Base-by-base conservation (phyloP, 345 rosid genomes). In the Populus deltoides region DNA sequence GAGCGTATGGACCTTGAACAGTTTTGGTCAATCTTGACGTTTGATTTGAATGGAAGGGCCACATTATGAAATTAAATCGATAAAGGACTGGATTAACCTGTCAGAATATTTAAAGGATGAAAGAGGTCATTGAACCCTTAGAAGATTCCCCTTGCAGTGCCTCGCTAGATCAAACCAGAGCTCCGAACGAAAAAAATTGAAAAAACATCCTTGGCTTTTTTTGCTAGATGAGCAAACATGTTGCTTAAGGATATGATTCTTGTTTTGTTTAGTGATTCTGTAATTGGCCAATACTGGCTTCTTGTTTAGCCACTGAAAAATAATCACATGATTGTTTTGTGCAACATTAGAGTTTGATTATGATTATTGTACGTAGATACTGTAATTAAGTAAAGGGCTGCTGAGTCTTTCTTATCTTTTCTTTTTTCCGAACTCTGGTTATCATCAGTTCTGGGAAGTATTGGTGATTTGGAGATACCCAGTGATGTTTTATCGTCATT, bases 381-480 rank as follows among this genome's bases (percentile, higher is more conserved):
- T 53, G 59, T n/a, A 53, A 53, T 20, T 53, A 53, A 20, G 24
- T 53, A 1, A 20, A 18, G 20, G 59, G 36, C 36, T 33, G 59
- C 59, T 53, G 59, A 53, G n/a, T 53, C 24, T 53, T 53, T 53
- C 9, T 20, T 53, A 6, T 20, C n/a, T 9, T 20, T 68, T 4
- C 22, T 39, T 65, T 66, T 27, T 17, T 4, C 31, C n/a, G 9
- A 33, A 27, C 22, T 68, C 47, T 59, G 62, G 22, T 29, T 27
- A 55, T 35, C 91, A 55, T 35, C 91, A 89, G 97, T 87, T 81
- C 68, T 84, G 8, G 94, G 91, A 83, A 91, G 94, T 66, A 86
- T 91, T 73, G 80, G 82, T 6, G 88, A 89, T 76, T 79, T 89
- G 70, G 81, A 83, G 67, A 45, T 89, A 31, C 93, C 85, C 0